These are phyloP conservation scores for Alternaria tenuissima DNA, from an alignment of 2,329 filamentous ascomycete species.

Conservation along the genomic window DNA sequence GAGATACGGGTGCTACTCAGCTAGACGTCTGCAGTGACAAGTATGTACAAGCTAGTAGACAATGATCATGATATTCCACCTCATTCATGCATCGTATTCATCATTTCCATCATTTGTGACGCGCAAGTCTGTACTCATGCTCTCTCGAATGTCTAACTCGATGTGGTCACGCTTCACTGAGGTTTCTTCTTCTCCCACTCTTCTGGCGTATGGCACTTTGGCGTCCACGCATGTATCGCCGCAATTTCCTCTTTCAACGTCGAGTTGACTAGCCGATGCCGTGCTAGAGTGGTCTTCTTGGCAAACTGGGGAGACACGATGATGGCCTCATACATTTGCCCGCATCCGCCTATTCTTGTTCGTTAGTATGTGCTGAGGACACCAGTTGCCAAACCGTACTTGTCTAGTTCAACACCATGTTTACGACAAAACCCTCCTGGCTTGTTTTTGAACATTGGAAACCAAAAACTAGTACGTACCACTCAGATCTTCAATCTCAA, in stretches of 20 bases:
- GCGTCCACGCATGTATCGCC: constrained; percentile 92
- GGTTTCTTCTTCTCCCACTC: constrained; percentile 79
- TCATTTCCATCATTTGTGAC: background rate
- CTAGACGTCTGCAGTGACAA: constrained; percentile 42
- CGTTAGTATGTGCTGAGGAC: constrained; percentile 25
- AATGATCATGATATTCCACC: background rate
- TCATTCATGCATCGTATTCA: background rate
- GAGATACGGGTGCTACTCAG: constrained; percentile 71
- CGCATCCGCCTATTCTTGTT: constrained; percentile 66
- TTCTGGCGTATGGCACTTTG: constrained; percentile 89
- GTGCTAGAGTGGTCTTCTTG: constrained; percentile 74
- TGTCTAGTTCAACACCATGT: background rate
- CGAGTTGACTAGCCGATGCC: constrained; percentile 85
- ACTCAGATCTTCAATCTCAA: constrained; percentile 91
- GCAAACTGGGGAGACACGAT: constrained; percentile 66
- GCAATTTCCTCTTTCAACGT: constrained; percentile 88
- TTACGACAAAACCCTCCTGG: no score
- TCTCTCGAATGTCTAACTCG: background rate
- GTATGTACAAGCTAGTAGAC: background rate
- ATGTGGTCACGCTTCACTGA: constrained; percentile 25
- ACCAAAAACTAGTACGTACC: constrained; percentile 65
- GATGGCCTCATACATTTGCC: constrained; percentile 73
- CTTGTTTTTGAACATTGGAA: background rate
- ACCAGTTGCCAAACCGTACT: background rate
- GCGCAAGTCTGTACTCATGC: background rate